Percentiles rank a stretch among this genome's conserved stretches.
phyloP scores from a whole-genome alignment of 305 asterid species.

The Plantago coronopus region DNA sequence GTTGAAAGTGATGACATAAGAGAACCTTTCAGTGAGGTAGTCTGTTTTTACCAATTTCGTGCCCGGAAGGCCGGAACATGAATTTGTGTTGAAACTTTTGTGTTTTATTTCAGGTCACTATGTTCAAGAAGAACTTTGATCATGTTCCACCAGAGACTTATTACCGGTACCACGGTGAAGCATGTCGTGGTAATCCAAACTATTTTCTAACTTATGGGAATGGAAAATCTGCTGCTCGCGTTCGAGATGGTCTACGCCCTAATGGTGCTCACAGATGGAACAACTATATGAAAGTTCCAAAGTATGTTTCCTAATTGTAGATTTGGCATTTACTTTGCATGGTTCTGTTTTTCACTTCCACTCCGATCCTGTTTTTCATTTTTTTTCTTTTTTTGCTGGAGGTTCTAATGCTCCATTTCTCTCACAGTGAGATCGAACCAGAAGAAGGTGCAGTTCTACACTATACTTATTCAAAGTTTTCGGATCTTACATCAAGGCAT shows the following conservation, averaged over 20 bases:
- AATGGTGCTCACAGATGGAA: slow-evolving; percentile 62
- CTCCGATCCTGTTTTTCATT: no score
- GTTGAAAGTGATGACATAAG: slow-evolving; percentile 51
- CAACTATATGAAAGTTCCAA: slow-evolving; percentile 45
- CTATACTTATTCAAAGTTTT: slow-evolving; percentile 54
- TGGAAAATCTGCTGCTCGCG: slow-evolving; percentile 60
- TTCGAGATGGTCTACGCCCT: slow-evolving; percentile 53
- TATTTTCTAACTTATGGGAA: slow-evolving; percentile 50
- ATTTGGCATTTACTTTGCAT: not conserved
- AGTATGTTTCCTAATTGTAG: slow-evolving; percentile 24
- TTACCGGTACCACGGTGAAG: slow-evolving; percentile 32
- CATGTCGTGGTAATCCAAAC: slow-evolving; percentile 45
- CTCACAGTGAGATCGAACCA: slow-evolving; percentile 37
- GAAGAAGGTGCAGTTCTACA: slow-evolving; percentile 60
- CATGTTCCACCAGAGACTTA: slow-evolving; percentile 42
- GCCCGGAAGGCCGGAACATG: not conserved
- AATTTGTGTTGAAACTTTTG: not conserved
- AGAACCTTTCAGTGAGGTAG: slow-evolving; percentile 64
- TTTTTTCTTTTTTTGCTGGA: no score
- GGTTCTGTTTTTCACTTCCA: not conserved
- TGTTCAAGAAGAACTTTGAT: slow-evolving; percentile 54
- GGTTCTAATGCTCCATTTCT: not conserved
- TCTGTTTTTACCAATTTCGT: not conserved
- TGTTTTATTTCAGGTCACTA: slow-evolving; percentile 34
- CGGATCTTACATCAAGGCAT: slow-evolving; percentile 57